These are phyloP conservation scores for Cenchrus fungigraminus DNA, from an alignment of 176 grass and related monocot genomes.

Conservation along the genomic window DNA sequence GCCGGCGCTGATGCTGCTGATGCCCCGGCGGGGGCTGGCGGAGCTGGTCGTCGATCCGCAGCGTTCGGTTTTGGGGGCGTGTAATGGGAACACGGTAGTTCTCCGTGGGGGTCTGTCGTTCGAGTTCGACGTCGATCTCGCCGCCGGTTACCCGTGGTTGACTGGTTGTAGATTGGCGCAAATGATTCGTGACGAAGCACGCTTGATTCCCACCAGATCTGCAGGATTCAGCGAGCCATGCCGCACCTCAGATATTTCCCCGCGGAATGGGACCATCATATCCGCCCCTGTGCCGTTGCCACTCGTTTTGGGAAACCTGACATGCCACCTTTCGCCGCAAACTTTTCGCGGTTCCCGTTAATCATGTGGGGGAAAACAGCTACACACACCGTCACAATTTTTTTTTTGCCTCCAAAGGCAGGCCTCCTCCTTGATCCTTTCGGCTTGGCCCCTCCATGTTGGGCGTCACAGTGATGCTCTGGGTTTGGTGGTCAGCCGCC, in stretches of 20 bases:
- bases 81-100: neutral
- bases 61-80: neutral
- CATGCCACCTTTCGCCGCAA: constrained; percentile 4
- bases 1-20: neutral
- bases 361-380: neutral
- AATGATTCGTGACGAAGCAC: neutral
- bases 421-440: neutral
- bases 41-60: neutral
- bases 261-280: neutral
- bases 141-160: neutral
- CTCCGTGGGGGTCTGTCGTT: neutral
- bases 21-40: neutral
- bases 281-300: neutral
- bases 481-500: neutral
- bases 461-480: neutral
- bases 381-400: neutral
- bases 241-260: constrained; percentile 7
- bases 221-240: neutral
- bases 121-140: neutral
- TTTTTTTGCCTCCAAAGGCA: neutral
- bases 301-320: constrained; percentile 15
- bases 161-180: neutral
- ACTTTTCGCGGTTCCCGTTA: constrained; percentile 4
- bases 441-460: neutral
- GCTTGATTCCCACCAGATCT: constrained; percentile 35